Evolutionary conservation across 2,329 filamentous ascomycete species (phyloP), one percentile per base, ranked within the genome.

Genomic region (Fusarium longipes): DNA sequence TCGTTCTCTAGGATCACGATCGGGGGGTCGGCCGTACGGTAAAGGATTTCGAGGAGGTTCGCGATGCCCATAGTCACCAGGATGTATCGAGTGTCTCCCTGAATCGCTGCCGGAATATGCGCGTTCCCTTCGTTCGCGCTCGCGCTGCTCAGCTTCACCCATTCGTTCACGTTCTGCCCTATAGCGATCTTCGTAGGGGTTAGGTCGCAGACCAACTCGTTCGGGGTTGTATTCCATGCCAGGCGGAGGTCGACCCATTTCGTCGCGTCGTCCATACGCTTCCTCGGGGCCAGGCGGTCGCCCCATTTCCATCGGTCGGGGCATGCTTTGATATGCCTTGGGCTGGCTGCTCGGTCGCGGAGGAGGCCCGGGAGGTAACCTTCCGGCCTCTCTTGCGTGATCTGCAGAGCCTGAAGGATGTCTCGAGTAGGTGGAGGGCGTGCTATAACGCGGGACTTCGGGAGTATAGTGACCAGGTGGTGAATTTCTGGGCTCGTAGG

Each of bases 361-460:
- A 22, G 83, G 84, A 15, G 83, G 79, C 6, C 78, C 78, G 15
- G 77, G 71, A 15, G 78, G 72, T 71, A 81, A 71, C 24, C 80
- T 77, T 9, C 73, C 74, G 11, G 77, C 72, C 11, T 82, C 80
- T 60, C 81, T 75, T 36, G 73, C 76, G 65, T 73, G 82, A 22
- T 89, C 87, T 15, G 77, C 76, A 7, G 79, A 79, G 15, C 81
- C 77, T 38, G 83, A 84, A 2, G 83, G 82, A 6, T 82, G 83
- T 35, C 85, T 81, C 42, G 82, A 82, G 44, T 87, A 89, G 12
- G 80, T 77, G 54, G 87, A 86, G 1, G 88, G 86, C 4, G 87
- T 89, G 32, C 84, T 82, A 67, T 87, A 90, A 61, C 86, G 83
- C 63, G 84, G 83, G 18, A 85, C 75, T 67, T 89, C 87, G 25